Percentiles rank a stretch among this genome's conserved stretches.
Conservation (phyloP, 805 yeast genomes). For the Candida incommunis region DNA sequence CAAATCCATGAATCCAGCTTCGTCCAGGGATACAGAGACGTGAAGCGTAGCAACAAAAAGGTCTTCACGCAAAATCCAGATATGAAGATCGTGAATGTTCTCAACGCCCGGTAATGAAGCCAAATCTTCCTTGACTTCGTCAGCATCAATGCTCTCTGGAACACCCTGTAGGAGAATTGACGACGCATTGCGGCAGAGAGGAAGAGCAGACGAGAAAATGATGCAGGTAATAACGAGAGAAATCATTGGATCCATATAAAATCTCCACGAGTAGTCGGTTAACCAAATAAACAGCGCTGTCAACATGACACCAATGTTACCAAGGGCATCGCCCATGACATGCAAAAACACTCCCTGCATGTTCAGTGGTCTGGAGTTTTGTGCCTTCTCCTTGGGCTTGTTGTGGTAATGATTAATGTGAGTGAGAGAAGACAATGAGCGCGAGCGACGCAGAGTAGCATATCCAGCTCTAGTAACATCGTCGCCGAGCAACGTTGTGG, state of each 20-base stretch:
- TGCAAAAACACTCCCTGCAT: slow-evolving; percentile 96
- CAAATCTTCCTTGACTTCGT: slow-evolving; percentile 56
- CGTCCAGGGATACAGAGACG: slow-evolving; percentile 52
- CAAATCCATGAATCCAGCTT: slow-evolving; percentile 53
- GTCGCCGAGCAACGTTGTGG: slow-evolving; percentile 9
- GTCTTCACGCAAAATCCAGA: slow-evolving; percentile 89
- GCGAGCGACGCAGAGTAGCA: slow-evolving; percentile 5
- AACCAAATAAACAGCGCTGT: slow-evolving; percentile 91
- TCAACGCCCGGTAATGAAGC: slow-evolving; percentile 54
- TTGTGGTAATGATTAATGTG: slow-evolving; percentile 20
- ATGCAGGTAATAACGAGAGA: slow-evolving; percentile 77
- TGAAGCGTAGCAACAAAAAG: slow-evolving; percentile 81
- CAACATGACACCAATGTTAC: slow-evolving; percentile 82
- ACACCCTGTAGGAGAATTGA: slow-evolving; percentile 86
- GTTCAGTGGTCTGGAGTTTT: slow-evolving; percentile 48
- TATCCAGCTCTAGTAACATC: slow-evolving; percentile 7
- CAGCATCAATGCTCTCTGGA: slow-evolving; percentile 70
- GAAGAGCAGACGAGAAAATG: slow-evolving; percentile 83
- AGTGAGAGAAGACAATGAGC: slow-evolving; percentile 3
- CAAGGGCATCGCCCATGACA: slow-evolving; percentile 91
- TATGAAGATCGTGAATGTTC: slow-evolving; percentile 88
- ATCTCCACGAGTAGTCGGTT: slow-evolving; percentile 80
- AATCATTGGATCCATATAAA: slow-evolving; percentile 71
- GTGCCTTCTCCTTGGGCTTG: slow-evolving; percentile 11
- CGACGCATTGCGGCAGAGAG: slow-evolving; percentile 74